Evolutionary conservation across 805 yeast species (phyloP).

Genomic region (Yamadazyma kitorensis): DNA sequence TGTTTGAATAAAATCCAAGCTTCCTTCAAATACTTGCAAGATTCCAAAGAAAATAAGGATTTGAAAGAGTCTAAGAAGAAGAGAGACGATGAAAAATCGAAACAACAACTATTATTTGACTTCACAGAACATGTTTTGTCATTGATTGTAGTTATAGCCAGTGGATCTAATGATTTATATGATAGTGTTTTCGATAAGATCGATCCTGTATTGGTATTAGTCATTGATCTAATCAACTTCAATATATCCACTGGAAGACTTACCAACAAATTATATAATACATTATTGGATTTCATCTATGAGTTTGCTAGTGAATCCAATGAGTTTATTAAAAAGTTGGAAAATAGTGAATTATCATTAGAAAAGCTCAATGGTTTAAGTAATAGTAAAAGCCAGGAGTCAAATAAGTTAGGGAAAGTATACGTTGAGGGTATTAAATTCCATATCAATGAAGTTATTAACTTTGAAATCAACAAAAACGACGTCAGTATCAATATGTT

Average conservation of each 20-base stretch:
- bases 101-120: conserved; percentile 53
- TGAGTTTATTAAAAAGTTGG: conserved; percentile 44
- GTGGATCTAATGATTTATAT: conserved; percentile 52
- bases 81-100: conserved; percentile 36
- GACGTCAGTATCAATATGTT: conserved; percentile 20
- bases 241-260: conserved; percentile 25
- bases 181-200: conserved; percentile 46
- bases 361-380: not conserved
- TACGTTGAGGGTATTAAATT: conserved; percentile 43
- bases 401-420: conserved; percentile 26
- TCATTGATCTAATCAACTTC: conserved; percentile 33
- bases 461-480: conserved; percentile 17
- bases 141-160: conserved; percentile 61
- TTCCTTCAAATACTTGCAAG: conserved; percentile 45
- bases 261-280: conserved; percentile 45
- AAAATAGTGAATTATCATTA: conserved; percentile 2
- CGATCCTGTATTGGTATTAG: conserved; percentile 37
- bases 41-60: conserved; percentile 13
- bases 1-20: conserved; percentile 50
- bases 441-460: conserved; percentile 35
- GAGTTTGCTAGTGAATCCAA: conserved; percentile 59
- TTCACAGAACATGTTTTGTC: conserved; percentile 73
- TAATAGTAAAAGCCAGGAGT: conserved; percentile 4
- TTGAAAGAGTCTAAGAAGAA: conserved; percentile 20
- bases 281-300: conserved; percentile 55